phyloP scores from a whole-genome alignment of 257 asterid species.

The Craterostigma plantagineum region DNA sequence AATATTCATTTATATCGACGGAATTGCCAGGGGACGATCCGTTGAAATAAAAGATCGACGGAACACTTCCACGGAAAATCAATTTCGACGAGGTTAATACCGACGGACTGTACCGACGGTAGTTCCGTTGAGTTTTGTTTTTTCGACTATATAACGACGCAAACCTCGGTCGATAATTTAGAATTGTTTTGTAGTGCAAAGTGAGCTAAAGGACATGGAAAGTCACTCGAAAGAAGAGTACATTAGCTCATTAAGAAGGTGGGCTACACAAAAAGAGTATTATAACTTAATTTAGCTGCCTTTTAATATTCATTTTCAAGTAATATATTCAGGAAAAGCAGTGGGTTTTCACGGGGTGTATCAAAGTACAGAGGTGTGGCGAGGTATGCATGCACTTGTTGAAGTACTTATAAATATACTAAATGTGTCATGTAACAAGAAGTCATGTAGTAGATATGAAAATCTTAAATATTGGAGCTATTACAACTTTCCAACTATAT shows the following conservation, averaged over 20 bases:
- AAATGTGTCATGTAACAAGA: not conserved
- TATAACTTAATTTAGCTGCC: not conserved
- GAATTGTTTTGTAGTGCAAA: no score
- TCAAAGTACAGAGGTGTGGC: constrained; percentile 75
- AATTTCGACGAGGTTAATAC: no score
- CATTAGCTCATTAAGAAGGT: constrained; percentile 68
- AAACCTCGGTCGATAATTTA: no score
- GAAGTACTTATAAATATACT: no score
- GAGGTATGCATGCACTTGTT: constrained; percentile 32
- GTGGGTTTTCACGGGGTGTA: constrained; percentile 67
- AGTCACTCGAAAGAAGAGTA: constrained; percentile 52
- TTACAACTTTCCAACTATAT: not conserved
- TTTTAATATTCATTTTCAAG: not conserved
- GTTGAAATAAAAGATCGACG: no score
- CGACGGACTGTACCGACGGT: no score
- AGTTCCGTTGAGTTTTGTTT: no score
- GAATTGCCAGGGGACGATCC: no score
- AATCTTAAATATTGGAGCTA: not conserved
- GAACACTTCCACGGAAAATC: no score
- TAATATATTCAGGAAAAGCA: constrained; percentile 35
- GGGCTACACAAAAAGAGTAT: no score
- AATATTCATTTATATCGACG: no score
- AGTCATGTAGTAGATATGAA: not conserved
- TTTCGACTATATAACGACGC: no score
- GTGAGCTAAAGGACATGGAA: constrained; percentile 52